Conservation (phyloP, 768 basidiomycete species). For the Hebeloma cylindrosporum region DNA sequence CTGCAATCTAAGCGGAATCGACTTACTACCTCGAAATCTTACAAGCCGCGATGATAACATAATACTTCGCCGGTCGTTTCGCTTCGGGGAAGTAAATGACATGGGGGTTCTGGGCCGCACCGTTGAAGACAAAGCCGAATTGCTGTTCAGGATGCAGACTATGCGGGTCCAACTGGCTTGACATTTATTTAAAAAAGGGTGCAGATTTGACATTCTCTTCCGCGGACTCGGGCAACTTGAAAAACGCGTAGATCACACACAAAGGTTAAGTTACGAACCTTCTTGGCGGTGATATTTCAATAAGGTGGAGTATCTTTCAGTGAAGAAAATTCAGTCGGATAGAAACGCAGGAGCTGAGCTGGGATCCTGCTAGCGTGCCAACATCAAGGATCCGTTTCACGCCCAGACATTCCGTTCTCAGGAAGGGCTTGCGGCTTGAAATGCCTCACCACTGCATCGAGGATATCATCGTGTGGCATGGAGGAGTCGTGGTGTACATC, state of each 20-base stretch:
- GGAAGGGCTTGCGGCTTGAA: conserved; percentile 46
- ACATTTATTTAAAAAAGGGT: conserved; percentile 52
- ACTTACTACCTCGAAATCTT: too few relatives aligned
- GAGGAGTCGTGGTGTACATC: conserved; percentile 59
- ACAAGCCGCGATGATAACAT: conserved; percentile 66
- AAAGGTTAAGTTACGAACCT: not conserved
- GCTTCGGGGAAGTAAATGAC: conserved; percentile 57
- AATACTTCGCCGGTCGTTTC: conserved; percentile 56
- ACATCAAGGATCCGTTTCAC: conserved; percentile 64
- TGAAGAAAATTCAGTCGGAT: not conserved
- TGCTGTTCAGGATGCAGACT: conserved; percentile 46
- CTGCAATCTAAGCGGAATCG: conserved; percentile 45
- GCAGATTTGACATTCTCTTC: conserved; percentile 55
- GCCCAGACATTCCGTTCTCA: conserved; percentile 49
- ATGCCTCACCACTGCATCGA: conserved; percentile 42
- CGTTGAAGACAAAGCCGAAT: conserved; percentile 72
- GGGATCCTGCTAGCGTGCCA: conserved; percentile 64
- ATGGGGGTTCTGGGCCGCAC: conserved; percentile 65
- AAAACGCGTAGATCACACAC: not conserved
- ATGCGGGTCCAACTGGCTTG: conserved; percentile 51
- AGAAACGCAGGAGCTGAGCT: not conserved
- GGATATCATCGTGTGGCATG: conserved; percentile 40
- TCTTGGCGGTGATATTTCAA: not conserved
- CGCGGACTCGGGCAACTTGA: conserved; percentile 45
- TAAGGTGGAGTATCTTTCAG: not conserved